Base-by-base conservation (phyloP, 345 rosid genomes). In the Nasturtium officinale region DNA sequence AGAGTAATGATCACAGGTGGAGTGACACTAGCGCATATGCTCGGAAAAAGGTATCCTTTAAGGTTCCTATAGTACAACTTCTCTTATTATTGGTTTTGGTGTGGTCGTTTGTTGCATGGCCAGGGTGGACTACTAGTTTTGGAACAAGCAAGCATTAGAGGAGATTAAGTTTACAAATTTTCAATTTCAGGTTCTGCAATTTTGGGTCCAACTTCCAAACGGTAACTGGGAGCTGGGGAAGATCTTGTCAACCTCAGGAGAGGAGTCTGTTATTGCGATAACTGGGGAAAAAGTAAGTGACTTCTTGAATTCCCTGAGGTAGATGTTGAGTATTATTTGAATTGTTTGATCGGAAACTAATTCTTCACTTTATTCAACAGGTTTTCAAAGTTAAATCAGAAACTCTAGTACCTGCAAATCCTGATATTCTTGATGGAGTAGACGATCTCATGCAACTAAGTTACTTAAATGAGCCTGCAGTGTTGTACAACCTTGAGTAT, bases 381-480 rank as follows among this genome's bases (percentile, higher is more conserved):
- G 89, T 86, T 79, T 79, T 89, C 40, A 82, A 85, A 79, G 96
- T 90, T 61, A 70, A 81, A 11, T 78, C 85, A 40, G 83, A 74
- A 38, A 84, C 84, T 23, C 85, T 94, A 71, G 84, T 89, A 55
- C 92, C 98, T 64, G 91, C 98, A 70, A 94, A 91, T 82, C 96
- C 98, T 3, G 90, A 88, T 78, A 83, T 94, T 56, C 86, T 94
- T 43, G 90, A 86, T 78, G 96, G 92, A 42, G 95, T 84, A 59
- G 91, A 87, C 58, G 96, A 94, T 82, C 96, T 94, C 71, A 80
- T 85, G 73, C 94, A 88, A 70, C 92, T 94, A 77, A 88, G 92
- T 89, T 94, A 85, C 87, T 81, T 94, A 79, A 94, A 91, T 57
- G 98, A 94, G 75, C 98, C 97, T 37, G 85, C 97, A 1, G 89